Conservation (phyloP, 192 early-diverging fungal species). For the Backusella morwellensis region DNA sequence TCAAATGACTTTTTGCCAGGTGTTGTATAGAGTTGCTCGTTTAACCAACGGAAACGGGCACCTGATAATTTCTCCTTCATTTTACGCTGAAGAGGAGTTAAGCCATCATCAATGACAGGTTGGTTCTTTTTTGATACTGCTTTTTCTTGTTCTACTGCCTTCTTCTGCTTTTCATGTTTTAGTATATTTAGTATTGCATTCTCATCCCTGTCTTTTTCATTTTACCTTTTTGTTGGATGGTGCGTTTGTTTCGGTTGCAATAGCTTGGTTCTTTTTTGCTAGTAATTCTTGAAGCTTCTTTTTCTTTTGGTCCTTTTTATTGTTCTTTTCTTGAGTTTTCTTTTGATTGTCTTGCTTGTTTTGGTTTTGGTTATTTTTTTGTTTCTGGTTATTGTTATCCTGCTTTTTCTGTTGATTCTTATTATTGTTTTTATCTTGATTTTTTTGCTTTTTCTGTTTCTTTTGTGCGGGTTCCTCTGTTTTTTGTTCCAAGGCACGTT, state of each 20-base stretch:
- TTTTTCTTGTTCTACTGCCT: neutral
- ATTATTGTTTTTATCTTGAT: neutral
- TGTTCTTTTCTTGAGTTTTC: neutral
- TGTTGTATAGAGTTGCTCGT: slow-evolving; percentile 94
- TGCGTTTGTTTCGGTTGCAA: neutral
- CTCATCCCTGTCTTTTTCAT: neutral
- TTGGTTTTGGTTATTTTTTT: neutral
- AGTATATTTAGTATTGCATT: neutral
- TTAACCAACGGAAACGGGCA: slow-evolving; percentile 85
- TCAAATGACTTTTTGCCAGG: slow-evolving; percentile 68
- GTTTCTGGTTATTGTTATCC: neutral
- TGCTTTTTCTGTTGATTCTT: neutral
- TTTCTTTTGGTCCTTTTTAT: slow-evolving; percentile 22
- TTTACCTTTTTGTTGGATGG: neutral
- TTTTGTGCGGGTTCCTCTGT: neutral
- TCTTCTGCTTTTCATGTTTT: neutral
- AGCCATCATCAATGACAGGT: slow-evolving; percentile 8
- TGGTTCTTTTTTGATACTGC: neutral
- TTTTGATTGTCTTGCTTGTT: neutral
- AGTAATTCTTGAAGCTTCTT: slow-evolving; percentile 27
- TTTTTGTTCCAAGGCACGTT: neutral
- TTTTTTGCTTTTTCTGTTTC: neutral
- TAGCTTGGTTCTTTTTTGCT: slow-evolving; percentile 3
- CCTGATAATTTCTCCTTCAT: slow-evolving; percentile 65
- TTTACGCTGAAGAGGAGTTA: slow-evolving; percentile 35